A percentile compares a stretch with the other conserved stretches of the same genome.
Evolutionary conservation across 805 yeast species (phyloP).

Genomic region (Starmerella roubikii): DNA sequence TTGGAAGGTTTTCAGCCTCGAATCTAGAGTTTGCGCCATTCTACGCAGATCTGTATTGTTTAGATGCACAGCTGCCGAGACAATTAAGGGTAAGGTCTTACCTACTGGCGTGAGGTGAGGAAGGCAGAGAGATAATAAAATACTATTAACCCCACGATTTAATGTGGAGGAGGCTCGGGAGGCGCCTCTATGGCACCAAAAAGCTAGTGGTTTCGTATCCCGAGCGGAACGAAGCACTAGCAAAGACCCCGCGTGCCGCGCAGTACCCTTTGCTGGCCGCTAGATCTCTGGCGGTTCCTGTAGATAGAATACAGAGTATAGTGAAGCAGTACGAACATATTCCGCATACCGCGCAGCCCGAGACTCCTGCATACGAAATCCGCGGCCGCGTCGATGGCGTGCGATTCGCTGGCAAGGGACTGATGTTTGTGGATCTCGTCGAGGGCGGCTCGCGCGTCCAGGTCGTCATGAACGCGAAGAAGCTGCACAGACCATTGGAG

Average conservation of each 20-base stretch:
- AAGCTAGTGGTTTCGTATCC: conserved; percentile 12
- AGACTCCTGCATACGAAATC: conserved; percentile 10
- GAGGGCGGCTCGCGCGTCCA: conserved; percentile 44
- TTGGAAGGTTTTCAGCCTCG: conserved; percentile 4
- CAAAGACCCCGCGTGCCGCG: neutral
- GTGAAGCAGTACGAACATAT: conserved; percentile 1
- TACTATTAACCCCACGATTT: no score
- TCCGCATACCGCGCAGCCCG: conserved; percentile 9
- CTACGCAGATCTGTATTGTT: no score
- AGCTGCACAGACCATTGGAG: conserved; percentile 27
- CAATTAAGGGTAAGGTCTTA: no score
- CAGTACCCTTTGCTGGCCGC: conserved; percentile 10
- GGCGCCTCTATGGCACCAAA: conserved; percentile 5
- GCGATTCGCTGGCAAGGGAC: conserved; percentile 53
- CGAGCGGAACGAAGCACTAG: conserved; percentile 16
- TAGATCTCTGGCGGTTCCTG: neutral
- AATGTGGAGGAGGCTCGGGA: no score
- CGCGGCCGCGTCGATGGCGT: conserved; percentile 45
- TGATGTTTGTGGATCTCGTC: conserved; percentile 55
- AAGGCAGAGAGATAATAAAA: no score
- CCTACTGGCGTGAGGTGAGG: no score
- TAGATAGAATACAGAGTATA: conserved; percentile 2
- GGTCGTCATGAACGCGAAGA: conserved; percentile 43
- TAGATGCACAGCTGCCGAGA: no score
- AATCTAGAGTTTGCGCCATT: no score